Base-by-base conservation (phyloP, 441 rosid genomes). In the Rhodomyrtus psidioides region DNA sequence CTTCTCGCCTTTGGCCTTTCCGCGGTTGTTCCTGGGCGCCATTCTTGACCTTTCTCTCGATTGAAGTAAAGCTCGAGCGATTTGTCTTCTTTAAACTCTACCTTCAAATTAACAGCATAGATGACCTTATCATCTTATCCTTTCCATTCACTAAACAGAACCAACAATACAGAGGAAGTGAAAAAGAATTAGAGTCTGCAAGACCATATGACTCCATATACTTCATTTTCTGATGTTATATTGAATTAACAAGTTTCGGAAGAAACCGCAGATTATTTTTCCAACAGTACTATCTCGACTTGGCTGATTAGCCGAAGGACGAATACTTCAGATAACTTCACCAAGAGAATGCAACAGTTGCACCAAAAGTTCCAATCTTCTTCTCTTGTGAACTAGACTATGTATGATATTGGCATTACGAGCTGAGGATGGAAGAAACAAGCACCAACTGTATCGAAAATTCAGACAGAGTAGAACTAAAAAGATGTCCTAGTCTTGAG, bases 21-120 rank as follows among this genome's bases (percentile, higher is more conserved):
- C 94, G 49, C 98, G 95, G 88, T 89, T 97, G 96, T 94, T 96
- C 93, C 92, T 93, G 34, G 99, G 99, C 53, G 99, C 97, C 99
- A 97, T 97, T 93, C 88, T 92, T 90, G 42, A 87, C 54, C 87
- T 85, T 85, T 85, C 83, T 85, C 75, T 54, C 1, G 83, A 81
- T 81, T 19, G 27, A 81, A 60, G 79, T 54, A 59, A 87, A 87
- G 90, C 87, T 30, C 26, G 15, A 70, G 79, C 9, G 15, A 26
- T 39, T 39, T 23, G 79, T 70, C 79, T 70, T 21, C 51, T 39
- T 39, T 70, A 39, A 70, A 70, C 79, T 70, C 79, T 39, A 39
- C 79, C 49, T 70, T 70, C 79, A 70, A 70, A 70, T 39, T 70
- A 70, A 70, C 49, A 5, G 79, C 79, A 70, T 13, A 39, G 26